These are phyloP conservation scores for Schizochytrium sp. DNA, from an alignment of 108 stramenopile genomes.

Conservation along the genomic window DNA sequence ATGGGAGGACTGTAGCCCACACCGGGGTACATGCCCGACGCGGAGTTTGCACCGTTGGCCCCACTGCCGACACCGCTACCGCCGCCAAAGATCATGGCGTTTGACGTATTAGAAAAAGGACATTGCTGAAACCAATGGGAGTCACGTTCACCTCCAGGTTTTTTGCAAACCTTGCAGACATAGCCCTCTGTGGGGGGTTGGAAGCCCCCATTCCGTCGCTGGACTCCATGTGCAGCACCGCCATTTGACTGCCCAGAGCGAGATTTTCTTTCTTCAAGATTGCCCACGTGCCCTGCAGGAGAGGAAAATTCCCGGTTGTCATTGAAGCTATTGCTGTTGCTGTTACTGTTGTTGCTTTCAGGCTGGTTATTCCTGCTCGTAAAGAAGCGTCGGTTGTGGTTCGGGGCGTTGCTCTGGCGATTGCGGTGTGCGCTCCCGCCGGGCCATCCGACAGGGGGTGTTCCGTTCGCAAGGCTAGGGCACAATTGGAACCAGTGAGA, in stretches of 20 bases:
- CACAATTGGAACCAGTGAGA: conserved; percentile 11
- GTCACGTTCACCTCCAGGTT: background rate
- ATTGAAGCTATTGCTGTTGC: no score
- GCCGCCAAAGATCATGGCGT: no score
- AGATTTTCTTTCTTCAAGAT: no score
- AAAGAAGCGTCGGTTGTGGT: background rate
- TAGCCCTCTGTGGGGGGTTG: background rate
- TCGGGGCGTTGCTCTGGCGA: background rate
- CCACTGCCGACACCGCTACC: no score
- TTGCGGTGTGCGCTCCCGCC: background rate
- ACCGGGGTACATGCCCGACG: no score
- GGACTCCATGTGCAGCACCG: no score
- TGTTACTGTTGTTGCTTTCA: background rate
- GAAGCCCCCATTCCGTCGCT: background rate
- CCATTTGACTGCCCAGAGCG: no score
- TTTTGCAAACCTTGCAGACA: background rate
- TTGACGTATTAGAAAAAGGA: background rate
- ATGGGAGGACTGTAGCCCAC: no score
- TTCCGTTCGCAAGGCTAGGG: background rate
- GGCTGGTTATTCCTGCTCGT: background rate
- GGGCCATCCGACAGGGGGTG: background rate
- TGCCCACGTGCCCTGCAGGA: background rate
- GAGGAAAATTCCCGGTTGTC: background rate
- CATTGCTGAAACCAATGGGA: conserved; percentile 10
- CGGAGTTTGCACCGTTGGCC: no score